phyloP scores from a whole-genome alignment of 179 eudicot species.

The Spinacia oleracea region DNA sequence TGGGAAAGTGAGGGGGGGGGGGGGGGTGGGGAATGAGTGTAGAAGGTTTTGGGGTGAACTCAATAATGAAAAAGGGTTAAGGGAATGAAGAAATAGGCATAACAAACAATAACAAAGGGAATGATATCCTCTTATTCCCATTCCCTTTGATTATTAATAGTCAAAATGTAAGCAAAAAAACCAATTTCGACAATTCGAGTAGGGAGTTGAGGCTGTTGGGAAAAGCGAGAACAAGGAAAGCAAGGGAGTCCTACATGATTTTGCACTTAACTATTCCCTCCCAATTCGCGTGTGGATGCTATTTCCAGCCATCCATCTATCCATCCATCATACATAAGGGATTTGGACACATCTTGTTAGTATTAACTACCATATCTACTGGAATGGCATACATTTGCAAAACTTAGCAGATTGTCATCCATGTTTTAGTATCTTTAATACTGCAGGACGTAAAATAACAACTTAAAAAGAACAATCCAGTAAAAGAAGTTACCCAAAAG shows the following conservation, averaged over 20 bases:
- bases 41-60: no score
- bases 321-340: background rate
- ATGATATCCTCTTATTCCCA: no score
- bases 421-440: background rate
- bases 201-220: background rate
- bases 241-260: background rate
- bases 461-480: background rate
- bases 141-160: no score
- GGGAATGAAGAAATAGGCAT: no score
- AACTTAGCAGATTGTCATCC: background rate
- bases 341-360: background rate
- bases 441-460: background rate
- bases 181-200: background rate
- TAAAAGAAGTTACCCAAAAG: background rate
- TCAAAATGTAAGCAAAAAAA: background rate
- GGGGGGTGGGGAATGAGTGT: no score
- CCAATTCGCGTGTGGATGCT: background rate
- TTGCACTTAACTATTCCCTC: background rate
- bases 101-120: no score
- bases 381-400: background rate
- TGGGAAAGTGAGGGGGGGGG: no score
- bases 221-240: background rate
- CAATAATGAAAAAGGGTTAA: no score
- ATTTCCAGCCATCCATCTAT: background rate
- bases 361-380: background rate